Conservation (phyloP, 2,329 filamentous ascomycete genomes). For the Cladosporium colombiae region DNA sequence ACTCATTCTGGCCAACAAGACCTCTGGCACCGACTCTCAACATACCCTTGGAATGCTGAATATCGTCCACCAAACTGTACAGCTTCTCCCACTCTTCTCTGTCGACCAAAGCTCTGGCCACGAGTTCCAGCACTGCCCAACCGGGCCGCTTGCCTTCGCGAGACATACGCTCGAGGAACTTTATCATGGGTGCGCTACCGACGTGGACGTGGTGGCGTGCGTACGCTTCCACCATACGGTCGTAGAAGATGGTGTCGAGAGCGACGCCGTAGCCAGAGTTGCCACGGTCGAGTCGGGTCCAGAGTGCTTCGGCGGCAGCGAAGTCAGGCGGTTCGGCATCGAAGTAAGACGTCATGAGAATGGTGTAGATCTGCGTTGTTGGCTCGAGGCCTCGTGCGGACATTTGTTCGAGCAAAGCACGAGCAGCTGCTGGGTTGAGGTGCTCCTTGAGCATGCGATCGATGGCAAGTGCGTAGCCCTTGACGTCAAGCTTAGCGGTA, state of each 20-base stretch:
- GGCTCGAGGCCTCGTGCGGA: slow-evolving; percentile 52
- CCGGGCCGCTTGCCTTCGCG: slow-evolving; percentile 44
- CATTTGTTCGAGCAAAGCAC: slow-evolving; percentile 66
- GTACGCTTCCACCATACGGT: slow-evolving; percentile 69
- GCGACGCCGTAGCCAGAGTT: slow-evolving; percentile 23
- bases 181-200: slow-evolving; percentile 50
- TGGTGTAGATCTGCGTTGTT: slow-evolving; percentile 71
- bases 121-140: slow-evolving; percentile 43
- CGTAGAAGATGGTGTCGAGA: slow-evolving; percentile 64
- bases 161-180: slow-evolving; percentile 43
- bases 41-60: slow-evolving; percentile 37
- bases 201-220: slow-evolving; percentile 48
- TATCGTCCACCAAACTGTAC: slow-evolving; percentile 40
- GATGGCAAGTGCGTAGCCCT: slow-evolving; percentile 70
- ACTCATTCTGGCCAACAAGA: slow-evolving; percentile 31
- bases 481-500: slow-evolving; percentile 58
- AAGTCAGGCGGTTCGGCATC: slow-evolving; percentile 55
- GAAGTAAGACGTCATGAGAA: slow-evolving; percentile 70
- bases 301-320: slow-evolving; percentile 59
- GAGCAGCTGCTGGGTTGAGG: slow-evolving; percentile 53
- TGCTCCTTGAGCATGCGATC: slow-evolving; percentile 59
- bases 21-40: slow-evolving; percentile 25
- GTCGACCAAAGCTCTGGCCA: slow-evolving; percentile 42
- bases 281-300: slow-evolving; percentile 49
- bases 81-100: slow-evolving; percentile 40